phyloP scores from a whole-genome alignment of 2,329 filamentous ascomycete species.

The Diaporthe australafricana region DNA sequence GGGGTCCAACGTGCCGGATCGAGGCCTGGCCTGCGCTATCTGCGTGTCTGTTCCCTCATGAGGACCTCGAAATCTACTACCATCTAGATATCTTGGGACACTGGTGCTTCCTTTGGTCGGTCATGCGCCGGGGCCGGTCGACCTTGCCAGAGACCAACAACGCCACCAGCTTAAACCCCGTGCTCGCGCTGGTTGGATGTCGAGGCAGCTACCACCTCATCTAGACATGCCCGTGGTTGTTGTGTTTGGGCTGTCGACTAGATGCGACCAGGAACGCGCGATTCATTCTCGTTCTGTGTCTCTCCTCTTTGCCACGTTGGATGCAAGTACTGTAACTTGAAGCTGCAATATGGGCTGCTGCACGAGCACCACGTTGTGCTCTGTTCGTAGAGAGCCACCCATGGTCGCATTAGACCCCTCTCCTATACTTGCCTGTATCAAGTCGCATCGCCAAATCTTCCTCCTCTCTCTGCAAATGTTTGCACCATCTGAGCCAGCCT shows the following conservation, averaged over 20 bases:
- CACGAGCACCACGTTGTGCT: neutral
- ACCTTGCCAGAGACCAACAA: constrained; percentile 12
- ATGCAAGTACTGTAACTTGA: neutral
- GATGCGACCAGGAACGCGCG: neutral
- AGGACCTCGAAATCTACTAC: neutral
- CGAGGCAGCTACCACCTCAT: neutral
- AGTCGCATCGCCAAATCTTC: neutral
- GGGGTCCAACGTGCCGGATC: neutral
- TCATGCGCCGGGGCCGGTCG: constrained; percentile 10
- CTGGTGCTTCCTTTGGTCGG: constrained; percentile 16
- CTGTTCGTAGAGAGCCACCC: neutral
- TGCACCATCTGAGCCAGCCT: neutral
- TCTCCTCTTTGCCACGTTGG: neutral
- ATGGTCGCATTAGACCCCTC: neutral
- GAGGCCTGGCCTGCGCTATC: neutral
- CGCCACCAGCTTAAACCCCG: constrained; percentile 31
- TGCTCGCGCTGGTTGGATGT: constrained; percentile 39
- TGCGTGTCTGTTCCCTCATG: neutral
- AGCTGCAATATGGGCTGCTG: neutral
- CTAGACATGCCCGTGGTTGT: neutral
- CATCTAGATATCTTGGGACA: neutral
- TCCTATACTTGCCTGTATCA: neutral
- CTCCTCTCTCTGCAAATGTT: neutral
- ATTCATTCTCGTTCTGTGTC: neutral
- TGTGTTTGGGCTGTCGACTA: neutral